phyloP scores from a whole-genome alignment of 352 stramenopile genomes.

The Phytophthora macrochlamydospora region DNA sequence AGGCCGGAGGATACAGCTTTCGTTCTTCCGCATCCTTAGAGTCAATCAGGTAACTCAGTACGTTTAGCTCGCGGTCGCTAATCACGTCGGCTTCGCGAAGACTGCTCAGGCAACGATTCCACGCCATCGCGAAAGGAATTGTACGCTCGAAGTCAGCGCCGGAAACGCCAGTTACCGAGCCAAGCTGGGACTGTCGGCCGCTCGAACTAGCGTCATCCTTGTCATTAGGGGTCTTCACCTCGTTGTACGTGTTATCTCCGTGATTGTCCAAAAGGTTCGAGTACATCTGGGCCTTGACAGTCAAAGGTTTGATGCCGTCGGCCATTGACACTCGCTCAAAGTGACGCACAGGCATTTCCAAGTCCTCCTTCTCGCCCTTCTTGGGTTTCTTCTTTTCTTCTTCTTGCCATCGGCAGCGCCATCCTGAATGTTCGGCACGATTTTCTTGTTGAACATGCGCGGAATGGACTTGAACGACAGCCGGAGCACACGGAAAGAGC shows the following conservation, averaged over 20 bases:
- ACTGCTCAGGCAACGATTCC: constrained; percentile 80
- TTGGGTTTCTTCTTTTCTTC: constrained; percentile 80
- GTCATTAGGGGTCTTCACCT: constrained; percentile 66
- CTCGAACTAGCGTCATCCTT: constrained; percentile 64
- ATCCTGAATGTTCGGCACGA: constrained; percentile 86
- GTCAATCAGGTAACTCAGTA: constrained; percentile 88
- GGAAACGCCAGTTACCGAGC: constrained; percentile 77
- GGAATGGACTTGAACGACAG: constrained; percentile 89
- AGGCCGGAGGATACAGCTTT: constrained; percentile 86
- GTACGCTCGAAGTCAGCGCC: constrained; percentile 85
- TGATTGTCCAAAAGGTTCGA: constrained; percentile 71
- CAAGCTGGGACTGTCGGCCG: constrained; percentile 62
- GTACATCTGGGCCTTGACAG: constrained; percentile 87
- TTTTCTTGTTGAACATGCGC: constrained; percentile 89
- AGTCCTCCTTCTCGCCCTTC: constrained; percentile 70
- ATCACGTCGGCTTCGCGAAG: constrained; percentile 85
- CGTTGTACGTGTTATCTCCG: constrained; percentile 60
- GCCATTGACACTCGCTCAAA: constrained; percentile 88
- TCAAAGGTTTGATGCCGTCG: constrained; percentile 77
- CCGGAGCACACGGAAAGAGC: constrained; percentile 83
- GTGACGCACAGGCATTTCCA: constrained; percentile 65
- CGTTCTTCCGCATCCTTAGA: constrained; percentile 73
- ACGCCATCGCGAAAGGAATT: constrained; percentile 88
- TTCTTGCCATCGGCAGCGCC: constrained; percentile 52
- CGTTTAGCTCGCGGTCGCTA: constrained; percentile 83